Conservation (phyloP, 2,329 filamentous ascomycete genomes). For the Aphanocladium album region DNA sequence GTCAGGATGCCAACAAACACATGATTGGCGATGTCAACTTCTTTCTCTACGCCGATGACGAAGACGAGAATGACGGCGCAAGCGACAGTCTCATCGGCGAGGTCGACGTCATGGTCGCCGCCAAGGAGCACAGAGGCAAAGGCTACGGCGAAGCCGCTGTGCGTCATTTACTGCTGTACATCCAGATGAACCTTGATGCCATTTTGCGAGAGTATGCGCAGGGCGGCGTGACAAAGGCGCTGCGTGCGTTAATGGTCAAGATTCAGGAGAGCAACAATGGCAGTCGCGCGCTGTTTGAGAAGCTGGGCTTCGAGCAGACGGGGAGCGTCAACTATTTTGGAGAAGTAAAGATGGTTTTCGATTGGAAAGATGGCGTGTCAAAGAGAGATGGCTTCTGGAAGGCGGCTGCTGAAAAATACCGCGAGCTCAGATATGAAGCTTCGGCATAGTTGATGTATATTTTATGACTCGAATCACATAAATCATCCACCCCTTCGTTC, state of each 20-base stretch:
- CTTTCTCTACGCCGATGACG: constrained; percentile 61
- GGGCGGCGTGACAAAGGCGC: constrained; percentile 8
- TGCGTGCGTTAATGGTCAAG: constrained; percentile 53
- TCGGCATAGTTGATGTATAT: no score
- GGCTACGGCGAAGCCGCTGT: constrained; percentile 65
- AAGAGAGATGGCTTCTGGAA: constrained; percentile 21
- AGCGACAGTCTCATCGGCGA: constrained; percentile 53
- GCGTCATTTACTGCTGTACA: constrained; percentile 63
- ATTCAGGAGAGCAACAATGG: constrained; percentile 51
- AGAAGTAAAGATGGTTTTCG: constrained; percentile 48
- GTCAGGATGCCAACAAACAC: constrained; percentile 46
- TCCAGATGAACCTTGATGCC: constrained; percentile 44
- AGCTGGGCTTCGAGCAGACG: constrained; percentile 47
- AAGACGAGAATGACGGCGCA: constrained; percentile 42
- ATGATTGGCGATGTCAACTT: constrained; percentile 78
- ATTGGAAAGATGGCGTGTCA: constrained; percentile 22
- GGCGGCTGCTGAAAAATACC: constrained; percentile 10
- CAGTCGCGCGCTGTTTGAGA: constrained; percentile 47
- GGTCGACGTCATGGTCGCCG: constrained; percentile 82
- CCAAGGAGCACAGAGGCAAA: constrained; percentile 46
- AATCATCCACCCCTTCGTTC: no score
- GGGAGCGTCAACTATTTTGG: constrained; percentile 56
- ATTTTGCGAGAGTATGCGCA: constrained; percentile 48
- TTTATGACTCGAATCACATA: no score
- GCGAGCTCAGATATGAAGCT: neutral